Conservation (phyloP, 2,329 filamentous ascomycete genomes). For the Aureobasidium sp. region DNA sequence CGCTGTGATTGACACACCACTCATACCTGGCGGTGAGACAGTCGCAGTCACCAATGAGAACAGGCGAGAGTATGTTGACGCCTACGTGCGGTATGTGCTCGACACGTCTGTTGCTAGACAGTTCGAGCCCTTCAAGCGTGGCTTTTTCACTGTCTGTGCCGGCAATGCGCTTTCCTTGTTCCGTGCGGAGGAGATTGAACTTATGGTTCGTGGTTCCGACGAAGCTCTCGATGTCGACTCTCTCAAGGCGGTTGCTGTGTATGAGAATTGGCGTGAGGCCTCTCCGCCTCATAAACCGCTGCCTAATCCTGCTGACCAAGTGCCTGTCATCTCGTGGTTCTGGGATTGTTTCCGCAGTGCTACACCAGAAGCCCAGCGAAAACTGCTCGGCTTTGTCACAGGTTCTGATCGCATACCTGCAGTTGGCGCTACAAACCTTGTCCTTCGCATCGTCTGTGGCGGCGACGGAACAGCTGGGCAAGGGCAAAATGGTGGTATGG, state of each 20-base stretch:
- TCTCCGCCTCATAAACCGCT: conserved; percentile 24
- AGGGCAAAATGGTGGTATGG: conserved; percentile 38
- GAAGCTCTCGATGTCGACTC: conserved; percentile 73
- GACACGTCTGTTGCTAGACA: conserved; percentile 72
- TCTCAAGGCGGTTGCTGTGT: conserved; percentile 68
- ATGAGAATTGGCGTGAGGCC: conserved; percentile 66
- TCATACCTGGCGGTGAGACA: conserved; percentile 66
- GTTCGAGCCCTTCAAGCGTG: conserved; percentile 89
- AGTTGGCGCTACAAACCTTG: conserved; percentile 72
- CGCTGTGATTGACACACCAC: conserved; percentile 55
- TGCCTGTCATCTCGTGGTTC: conserved; percentile 75
- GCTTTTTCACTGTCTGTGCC: conserved; percentile 86
- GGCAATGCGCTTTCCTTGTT: conserved; percentile 84
- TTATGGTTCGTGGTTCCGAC: conserved; percentile 77
- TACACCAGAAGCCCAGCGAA: conserved; percentile 61
- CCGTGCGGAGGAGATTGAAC: conserved; percentile 83
- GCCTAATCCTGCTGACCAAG: conserved; percentile 44
- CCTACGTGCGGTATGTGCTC: conserved; percentile 73
- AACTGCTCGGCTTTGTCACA: conserved; percentile 78
- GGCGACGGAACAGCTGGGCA: conserved; percentile 47
- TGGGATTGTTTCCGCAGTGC: conserved; percentile 73
- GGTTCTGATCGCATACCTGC: conserved; percentile 86
- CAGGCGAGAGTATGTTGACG: conserved; percentile 75
- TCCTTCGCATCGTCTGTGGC: conserved; percentile 68
- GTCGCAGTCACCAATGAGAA: conserved; percentile 77